Conservation (phyloP, 139 green algal species). For the Picochlorum sp. region DNA sequence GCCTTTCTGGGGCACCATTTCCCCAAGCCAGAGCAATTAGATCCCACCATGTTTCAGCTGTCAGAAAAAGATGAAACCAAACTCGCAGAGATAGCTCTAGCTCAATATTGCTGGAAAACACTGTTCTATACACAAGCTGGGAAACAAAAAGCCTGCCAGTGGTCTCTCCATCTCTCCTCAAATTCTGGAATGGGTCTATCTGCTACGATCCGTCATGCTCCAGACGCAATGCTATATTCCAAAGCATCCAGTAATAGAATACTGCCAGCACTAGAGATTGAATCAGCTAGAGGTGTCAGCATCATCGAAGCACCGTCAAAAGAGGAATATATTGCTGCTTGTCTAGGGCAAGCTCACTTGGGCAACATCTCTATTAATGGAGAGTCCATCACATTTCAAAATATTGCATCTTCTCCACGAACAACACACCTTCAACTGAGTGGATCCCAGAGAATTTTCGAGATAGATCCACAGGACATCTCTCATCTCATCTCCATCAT, state of each 20-base stretch:
- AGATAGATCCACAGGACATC: slow-evolving; percentile 5
- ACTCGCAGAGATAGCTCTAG: slow-evolving; percentile 16
- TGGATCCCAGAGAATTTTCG: slow-evolving; percentile 19
- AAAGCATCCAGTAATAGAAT: neutral
- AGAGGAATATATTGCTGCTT: neutral
- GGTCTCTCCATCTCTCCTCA: neutral
- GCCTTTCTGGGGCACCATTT: slow-evolving; percentile 21
- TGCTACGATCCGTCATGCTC: neutral
- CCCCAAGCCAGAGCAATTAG: slow-evolving; percentile 3
- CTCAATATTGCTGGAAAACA: slow-evolving; percentile 9
- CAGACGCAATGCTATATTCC: neutral
- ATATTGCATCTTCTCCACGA: slow-evolving; percentile 4
- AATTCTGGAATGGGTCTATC: neutral
- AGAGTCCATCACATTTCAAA: neutral
- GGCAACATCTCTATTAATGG: neutral
- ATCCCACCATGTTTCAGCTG: slow-evolving; percentile 14
- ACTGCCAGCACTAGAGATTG: neutral
- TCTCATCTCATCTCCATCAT: slow-evolving; percentile 10
- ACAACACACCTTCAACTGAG: slow-evolving; percentile 16
- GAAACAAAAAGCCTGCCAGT: neutral
- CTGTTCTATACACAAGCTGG: neutral
- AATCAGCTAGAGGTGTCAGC: neutral
- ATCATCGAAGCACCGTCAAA: neutral
- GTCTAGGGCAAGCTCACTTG: neutral
- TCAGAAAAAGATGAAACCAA: slow-evolving; percentile 4